Evolutionary conservation across 1,139 yeast species (phyloP), one percentile per base, ranked within the genome.

Genomic region (Suhomyces guaymorum): DNA sequence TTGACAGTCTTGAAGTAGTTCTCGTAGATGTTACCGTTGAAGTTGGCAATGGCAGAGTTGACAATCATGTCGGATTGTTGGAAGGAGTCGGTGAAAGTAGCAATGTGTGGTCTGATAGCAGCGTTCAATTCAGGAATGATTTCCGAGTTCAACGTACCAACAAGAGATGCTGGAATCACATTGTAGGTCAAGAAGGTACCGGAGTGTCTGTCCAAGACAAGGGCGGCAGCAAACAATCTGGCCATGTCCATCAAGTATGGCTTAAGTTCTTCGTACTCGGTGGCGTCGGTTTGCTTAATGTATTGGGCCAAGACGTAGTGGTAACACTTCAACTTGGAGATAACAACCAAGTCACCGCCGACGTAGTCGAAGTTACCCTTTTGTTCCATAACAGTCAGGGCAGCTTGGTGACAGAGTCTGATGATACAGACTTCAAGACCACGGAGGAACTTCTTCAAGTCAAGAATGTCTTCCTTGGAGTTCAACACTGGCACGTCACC

Each of bases 11-110:
- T 57, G 55, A 78, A 79, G 60, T 89, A 89, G 61, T 86, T 80
- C 59, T 81, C 82, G 68, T 89, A 90, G 38, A 87, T 81, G 58
- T 89, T 84, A 47, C 97, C 97, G 53, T 87, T 81, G 61, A 76
- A 84, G 51, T 71, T 74, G 43, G 97, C 97, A 44, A 90, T 75
- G 21, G 96, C 82, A 2, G 97, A 78, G 64, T 89, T 87, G 57
- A 90, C 75, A 64, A 84, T 76, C 66, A 78, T 85, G 63, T 90
- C 97, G 23, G 90, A 78, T 54, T 84, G 74, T 65, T 83, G 82
- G 75, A 90, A 90, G 5, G 96, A 76, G 63, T 90, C 97, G n/a
- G 95, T 85, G 50, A 86, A 71, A 13, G 87, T 86, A 56, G 88
- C 78, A 38, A 82, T 84, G 52, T 84, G 82, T 30, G 80, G 80